These are phyloP conservation scores for Blakeslea trispora DNA, from an alignment of 371 early-diverging fungal genomes.

Conservation along the genomic window DNA sequence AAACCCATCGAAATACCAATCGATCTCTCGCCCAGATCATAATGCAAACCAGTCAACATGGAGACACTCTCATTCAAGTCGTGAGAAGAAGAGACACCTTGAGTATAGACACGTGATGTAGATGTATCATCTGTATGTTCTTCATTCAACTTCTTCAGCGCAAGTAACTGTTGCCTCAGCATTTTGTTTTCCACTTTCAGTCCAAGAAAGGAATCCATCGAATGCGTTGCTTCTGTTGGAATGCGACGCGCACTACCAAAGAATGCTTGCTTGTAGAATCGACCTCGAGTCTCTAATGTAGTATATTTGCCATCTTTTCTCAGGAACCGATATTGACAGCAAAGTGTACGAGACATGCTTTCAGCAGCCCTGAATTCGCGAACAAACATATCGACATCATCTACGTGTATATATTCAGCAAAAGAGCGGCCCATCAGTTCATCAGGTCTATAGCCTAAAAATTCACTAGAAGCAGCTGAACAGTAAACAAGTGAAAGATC, in stretches of 20 bases:
- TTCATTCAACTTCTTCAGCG: constrained; percentile 4
- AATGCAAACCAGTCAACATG: constrained; percentile 41
- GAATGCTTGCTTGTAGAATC: constrained; percentile 36
- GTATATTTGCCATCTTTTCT: constrained; percentile 47
- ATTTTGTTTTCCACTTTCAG: constrained; percentile 49
- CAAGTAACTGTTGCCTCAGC: constrained; percentile 26
- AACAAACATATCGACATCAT: constrained; percentile 47
- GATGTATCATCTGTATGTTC: not conserved
- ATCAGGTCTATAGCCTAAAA: constrained; percentile 46
- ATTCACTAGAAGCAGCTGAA: constrained; percentile 46
- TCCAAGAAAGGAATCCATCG: constrained; percentile 47
- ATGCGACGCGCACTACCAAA: constrained; percentile 43
- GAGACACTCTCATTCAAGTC: constrained; percentile 30
- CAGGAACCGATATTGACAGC: constrained; percentile 36
- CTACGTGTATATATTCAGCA: constrained; percentile 51
- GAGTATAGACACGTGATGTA: constrained; percentile 34
- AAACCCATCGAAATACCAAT: constrained; percentile 39
- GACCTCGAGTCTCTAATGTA: constrained; percentile 41
- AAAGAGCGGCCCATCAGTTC: constrained; percentile 46
- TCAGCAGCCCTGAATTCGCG: constrained; percentile 29
- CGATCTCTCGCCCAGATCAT: constrained; percentile 37
- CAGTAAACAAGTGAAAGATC: constrained; percentile 45
- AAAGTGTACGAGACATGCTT: constrained; percentile 13
- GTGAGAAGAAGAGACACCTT: constrained; percentile 26
- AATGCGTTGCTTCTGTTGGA: constrained; percentile 36